Evolutionary conservation across 1,139 yeast genomes (phyloP), one percentile per base, ranked within the genome.

Genomic region (Diutina neorugosa): DNA sequence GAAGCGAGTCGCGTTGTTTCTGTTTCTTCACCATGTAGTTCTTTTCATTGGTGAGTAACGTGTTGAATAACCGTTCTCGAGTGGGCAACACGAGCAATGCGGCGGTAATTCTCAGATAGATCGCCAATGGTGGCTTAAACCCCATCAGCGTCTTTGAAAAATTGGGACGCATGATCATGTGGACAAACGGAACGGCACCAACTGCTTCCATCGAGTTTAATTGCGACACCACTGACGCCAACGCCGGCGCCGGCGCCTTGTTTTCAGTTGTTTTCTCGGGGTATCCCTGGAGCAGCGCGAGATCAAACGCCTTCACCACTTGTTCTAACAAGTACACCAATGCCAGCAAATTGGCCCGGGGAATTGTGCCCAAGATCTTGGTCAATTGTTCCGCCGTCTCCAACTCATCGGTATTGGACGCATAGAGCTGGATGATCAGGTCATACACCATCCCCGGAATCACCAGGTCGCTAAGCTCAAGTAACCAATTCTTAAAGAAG

Each of bases 401-500:
- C 20, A 27, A 27, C n/a, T 46, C 50, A 8, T 25, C 37, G 14
- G 18, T 34, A 20, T 46, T 18, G 2, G 20, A 3, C 2, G 34
- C 12, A 27, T 46, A 46, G 1, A 46, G 21, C 5, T 46, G 37
- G 14, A 23, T 23, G 9, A 46, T 27, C 50, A 46, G 50, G 54
- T 74, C 78, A 57, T 65, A 72, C 1, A 70, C 66, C 58, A 72
- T 66, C 56, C 73, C 71, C 0, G 79, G 79, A n/a, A 75, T 70
- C 37, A 73, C 57, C 0, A 77, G 70, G 56, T 75, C 80, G 44
- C 69, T 66, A 14, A 71, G 66, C 55, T 75, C 78, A 34, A 75
- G 63, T 25, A 74, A 59, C 80, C 80, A 75, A 54, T 64, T 65
- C 55, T 70, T 70, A 27, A 71, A 51, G 54, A 73, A 74, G 54